Percentiles rank a stretch among this genome's conserved stretches.
Evolutionary conservation across 2,329 filamentous ascomycete genomes (phyloP).

Genomic region (Colletotrichum destructivum): DNA sequence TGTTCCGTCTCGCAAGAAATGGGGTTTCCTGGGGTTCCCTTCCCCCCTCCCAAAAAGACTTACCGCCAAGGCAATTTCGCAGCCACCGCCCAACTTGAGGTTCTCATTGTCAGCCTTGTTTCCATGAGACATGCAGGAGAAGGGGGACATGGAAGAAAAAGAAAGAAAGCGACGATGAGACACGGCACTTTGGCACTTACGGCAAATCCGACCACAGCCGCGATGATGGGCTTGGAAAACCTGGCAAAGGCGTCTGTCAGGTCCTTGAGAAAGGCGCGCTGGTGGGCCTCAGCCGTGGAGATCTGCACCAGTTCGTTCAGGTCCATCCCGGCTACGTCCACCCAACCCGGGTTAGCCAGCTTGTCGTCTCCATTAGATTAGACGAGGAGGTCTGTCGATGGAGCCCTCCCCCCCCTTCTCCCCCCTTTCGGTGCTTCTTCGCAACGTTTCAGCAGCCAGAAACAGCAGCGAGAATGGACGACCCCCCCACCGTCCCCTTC

Average conservation of each 20-base stretch:
- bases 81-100: conserved; percentile 63
- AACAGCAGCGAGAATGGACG: conserved; percentile 18
- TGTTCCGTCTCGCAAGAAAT: conserved; percentile 8
- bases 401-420: neutral
- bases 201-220: conserved; percentile 65
- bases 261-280: conserved; percentile 53
- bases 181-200: conserved; percentile 52
- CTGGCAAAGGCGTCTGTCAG: conserved; percentile 54
- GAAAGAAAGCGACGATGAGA: neutral
- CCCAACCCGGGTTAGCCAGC: conserved; percentile 32
- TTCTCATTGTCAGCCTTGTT: conserved; percentile 20
- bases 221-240: conserved; percentile 64
- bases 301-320: conserved; percentile 45
- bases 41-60: neutral
- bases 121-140: too few relatives aligned
- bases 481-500: neutral
- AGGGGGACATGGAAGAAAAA: neutral
- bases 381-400: conserved; percentile 11
- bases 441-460: conserved; percentile 29
- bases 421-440: conserved; percentile 1
- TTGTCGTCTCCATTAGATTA: conserved; percentile 20
- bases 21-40: neutral
- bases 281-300: conserved; percentile 46
- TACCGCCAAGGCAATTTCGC: conserved; percentile 64
- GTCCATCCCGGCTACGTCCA: conserved; percentile 43